Conservation (phyloP, 2,329 filamentous ascomycete genomes). For the Thielaviopsis populi region DNA sequence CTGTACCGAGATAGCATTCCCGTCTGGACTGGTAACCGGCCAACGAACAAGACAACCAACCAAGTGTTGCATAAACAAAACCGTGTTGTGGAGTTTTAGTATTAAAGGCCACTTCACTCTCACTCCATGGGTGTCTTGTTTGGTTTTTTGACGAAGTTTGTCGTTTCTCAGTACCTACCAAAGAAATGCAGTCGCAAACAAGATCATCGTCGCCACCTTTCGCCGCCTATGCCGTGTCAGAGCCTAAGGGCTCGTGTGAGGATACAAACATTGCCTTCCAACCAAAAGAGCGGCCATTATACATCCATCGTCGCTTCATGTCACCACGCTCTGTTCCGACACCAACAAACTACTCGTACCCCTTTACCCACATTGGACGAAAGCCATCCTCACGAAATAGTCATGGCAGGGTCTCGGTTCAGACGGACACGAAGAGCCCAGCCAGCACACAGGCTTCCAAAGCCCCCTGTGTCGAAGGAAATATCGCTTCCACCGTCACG, state of each 20-base stretch:
- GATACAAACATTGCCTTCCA: not conserved
- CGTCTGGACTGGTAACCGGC: not conserved
- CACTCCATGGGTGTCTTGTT: not conserved
- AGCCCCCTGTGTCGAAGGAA: not conserved
- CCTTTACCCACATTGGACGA: conserved; percentile 1
- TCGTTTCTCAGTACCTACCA: not conserved
- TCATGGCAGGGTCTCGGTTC: not conserved
- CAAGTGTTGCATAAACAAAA: not conserved
- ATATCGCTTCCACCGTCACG: not conserved
- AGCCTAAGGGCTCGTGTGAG: not conserved
- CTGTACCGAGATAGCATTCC: not conserved
- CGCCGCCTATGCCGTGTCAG: not conserved
- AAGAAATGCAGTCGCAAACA: not conserved
- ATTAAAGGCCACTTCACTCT: not conserved
- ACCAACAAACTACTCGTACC: conserved; percentile 1
- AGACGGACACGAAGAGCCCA: not conserved
- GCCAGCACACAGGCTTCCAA: not conserved
- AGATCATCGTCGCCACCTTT: not conserved
- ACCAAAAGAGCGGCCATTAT: not conserved
- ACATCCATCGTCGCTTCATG: not conserved
- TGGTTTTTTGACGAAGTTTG: not conserved
- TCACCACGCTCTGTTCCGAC: not conserved
- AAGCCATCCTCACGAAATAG: not conserved
- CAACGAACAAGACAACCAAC: not conserved
- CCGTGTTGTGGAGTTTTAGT: not conserved